Percentiles rank a stretch among this genome's conserved stretches.
These are phyloP conservation scores for Podospora didyma DNA, from an alignment of 495 filamentous ascomycete species.

Conservation along the genomic window DNA sequence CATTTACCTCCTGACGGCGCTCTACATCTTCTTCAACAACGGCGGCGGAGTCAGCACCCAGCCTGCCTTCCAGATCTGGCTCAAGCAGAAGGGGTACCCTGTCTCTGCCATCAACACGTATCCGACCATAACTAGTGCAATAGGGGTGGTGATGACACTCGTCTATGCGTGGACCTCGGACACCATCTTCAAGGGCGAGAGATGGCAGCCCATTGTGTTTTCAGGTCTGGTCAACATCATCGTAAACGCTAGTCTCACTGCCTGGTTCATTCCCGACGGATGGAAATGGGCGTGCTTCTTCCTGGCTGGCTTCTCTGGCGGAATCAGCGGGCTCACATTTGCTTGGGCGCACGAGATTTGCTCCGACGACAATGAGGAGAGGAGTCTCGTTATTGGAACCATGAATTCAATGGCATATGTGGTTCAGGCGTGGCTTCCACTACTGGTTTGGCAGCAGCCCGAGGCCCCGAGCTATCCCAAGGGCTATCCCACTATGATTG, in stretches of 20 bases:
- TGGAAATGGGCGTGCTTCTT: conserved; percentile 49
- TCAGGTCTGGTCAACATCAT: conserved; percentile 39
- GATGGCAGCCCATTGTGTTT: conserved; percentile 52
- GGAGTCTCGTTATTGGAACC: conserved; percentile 45
- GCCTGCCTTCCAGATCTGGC: conserved; percentile 33
- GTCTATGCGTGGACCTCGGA: conserved; percentile 44
- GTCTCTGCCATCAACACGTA: conserved; percentile 39
- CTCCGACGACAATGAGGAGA: conserved; percentile 48
- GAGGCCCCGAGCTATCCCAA: conserved; percentile 43
- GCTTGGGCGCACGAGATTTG: conserved; percentile 55
- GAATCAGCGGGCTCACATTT: conserved; percentile 34
- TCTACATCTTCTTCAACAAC: conserved; percentile 40
- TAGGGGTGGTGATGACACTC: conserved; percentile 41
- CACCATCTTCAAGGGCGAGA: conserved; percentile 46
- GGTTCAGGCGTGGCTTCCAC: conserved; percentile 40
- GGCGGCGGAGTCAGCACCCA: conserved; percentile 23
- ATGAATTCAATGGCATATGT: conserved; percentile 45
- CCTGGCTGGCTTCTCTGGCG: conserved; percentile 36
- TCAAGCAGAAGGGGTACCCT: conserved; percentile 34
- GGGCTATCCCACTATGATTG: conserved; percentile 40
- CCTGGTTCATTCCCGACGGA: conserved; percentile 39
- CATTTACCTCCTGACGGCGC: conserved; percentile 33
- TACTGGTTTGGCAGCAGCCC: conserved; percentile 46
- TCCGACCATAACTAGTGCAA: conserved; percentile 40
- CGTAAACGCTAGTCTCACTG: conserved; percentile 34